Base-by-base conservation (phyloP, 2,329 filamentous ascomycete genomes). In the Pestalotiopsis fici region DNA sequence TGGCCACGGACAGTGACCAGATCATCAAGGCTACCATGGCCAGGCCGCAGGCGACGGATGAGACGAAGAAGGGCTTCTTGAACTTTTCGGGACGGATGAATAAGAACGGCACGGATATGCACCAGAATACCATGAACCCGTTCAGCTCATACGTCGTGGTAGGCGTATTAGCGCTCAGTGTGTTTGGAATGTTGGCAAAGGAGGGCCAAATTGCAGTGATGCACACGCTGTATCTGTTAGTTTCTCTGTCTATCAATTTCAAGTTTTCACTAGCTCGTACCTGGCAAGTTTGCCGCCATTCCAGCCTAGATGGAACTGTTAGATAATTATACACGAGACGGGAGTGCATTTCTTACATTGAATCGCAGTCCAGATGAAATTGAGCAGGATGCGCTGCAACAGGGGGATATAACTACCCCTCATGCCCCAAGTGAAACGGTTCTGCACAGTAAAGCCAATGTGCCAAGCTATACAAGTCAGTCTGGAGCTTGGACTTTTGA, bases 81-180 rank as follows among this genome's bases (percentile, higher is more conserved):
- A 83, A 84, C 18, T 79, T 79, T 66, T 85, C 83, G 0, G 83
- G 82, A 0, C 80, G 78, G n/a, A 85, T 80, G 73, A 80, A 81
- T 1, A 85, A 74, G 69, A 86, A 85, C 0, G 83, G 83, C 0
- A 79, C 75, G 37, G 85, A 84, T 21, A 83, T 71, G 25, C 81
- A 78, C 78, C 83, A 86, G 74, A 86, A 86, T 23, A 86, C 73
- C 64, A 85, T 82, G 69, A 85, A 82, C 65, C 80, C 85, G 2
- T 85, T 77, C 28, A 86, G 73, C 27, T 82, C 81, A 21, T 82
- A 80, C 12, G 82, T 80, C 59, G 74, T 76, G 64, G 77, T 75
- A 31, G 77, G 80, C 43, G 76, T 73, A 57, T 71, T 77, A 4
- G 73, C 73, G 1, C 81, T 78, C 12, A 86, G 76, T 18, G 80